A percentile compares a stretch with the other conserved stretches of the same genome.
Conservation (phyloP, 2,329 filamentous ascomycete genomes). For the Tolypocladium ophioglossoides region DNA sequence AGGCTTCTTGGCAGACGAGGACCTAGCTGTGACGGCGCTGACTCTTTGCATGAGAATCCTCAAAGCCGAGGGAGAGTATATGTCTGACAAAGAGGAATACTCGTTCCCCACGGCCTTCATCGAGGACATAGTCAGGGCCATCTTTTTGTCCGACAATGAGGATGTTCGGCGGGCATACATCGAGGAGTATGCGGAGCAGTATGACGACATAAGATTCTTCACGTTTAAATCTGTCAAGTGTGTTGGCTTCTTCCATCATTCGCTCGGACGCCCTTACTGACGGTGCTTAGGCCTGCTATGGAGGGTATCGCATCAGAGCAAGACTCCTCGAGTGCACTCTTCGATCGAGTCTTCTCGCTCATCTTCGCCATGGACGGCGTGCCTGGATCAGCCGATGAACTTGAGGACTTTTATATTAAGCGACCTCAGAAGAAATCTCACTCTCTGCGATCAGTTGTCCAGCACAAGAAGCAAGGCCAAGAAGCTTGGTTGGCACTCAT, state of each 20-base stretch:
- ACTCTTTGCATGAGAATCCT: constrained; percentile 74
- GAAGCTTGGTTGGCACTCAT: constrained; percentile 79
- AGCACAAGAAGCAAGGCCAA: constrained; percentile 72
- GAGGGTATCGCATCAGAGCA: constrained; percentile 10
- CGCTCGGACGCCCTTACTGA: constrained; percentile 1
- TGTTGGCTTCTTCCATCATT: constrained; percentile 23
- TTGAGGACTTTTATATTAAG: constrained; percentile 58
- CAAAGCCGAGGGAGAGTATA: constrained; percentile 63
- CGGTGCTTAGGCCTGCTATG: constrained; percentile 12
- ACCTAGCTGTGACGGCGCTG: constrained; percentile 59
- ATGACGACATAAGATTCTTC: constrained; percentile 77
- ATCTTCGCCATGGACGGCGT: constrained; percentile 59
- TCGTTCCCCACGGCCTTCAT: constrained; percentile 62
- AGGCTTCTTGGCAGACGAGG: constrained; percentile 49
- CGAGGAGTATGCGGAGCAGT: constrained; percentile 67
- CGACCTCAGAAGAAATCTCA: constrained; percentile 58
- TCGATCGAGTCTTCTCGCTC: constrained; percentile 50
- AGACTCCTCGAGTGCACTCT: constrained; percentile 20
- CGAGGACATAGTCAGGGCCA: constrained; percentile 46
- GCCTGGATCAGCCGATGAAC: constrained; percentile 53
- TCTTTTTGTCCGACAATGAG: constrained; percentile 49
- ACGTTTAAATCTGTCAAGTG: constrained; percentile 68
- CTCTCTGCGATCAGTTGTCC: constrained; percentile 49
- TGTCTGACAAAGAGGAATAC: constrained; percentile 51
- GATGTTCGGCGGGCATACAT: constrained; percentile 61